phyloP scores from a whole-genome alignment of 192 early-diverging fungal genomes.

The Paraglomus occultum region DNA sequence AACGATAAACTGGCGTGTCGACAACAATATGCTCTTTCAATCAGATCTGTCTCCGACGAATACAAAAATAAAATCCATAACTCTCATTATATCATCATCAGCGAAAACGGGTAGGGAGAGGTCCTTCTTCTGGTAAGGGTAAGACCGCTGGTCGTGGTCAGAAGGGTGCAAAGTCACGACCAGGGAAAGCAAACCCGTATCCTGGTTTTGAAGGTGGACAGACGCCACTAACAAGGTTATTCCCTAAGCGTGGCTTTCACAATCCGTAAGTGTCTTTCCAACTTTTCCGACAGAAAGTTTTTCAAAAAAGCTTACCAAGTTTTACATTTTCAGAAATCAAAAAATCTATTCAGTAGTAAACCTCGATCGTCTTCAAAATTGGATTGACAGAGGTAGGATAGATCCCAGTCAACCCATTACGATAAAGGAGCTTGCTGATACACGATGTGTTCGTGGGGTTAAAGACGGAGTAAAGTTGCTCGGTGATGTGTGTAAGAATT shows the following conservation, averaged over 20 bases:
- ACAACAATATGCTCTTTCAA: too few relatives aligned
- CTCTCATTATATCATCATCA: not conserved
- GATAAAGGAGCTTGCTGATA: conserved; percentile 68
- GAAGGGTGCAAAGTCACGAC: conserved; percentile 86
- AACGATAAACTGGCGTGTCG: too few relatives aligned
- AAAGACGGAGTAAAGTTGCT: conserved; percentile 88
- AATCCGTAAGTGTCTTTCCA: conserved; percentile 47
- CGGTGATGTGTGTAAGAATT: conserved; percentile 49
- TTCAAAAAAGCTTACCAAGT: not conserved
- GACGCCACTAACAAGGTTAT: conserved; percentile 73
- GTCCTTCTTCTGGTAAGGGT: conserved; percentile 84
- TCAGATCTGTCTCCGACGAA: too few relatives aligned
- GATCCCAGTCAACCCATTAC: conserved; percentile 80
- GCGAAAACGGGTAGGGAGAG: conserved; percentile 67
- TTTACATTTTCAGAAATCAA: conserved; percentile 42
- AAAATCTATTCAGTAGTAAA: conserved; percentile 72
- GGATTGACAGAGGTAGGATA: conserved; percentile 82
- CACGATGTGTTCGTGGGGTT: conserved; percentile 66
- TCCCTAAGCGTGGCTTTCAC: conserved; percentile 86
- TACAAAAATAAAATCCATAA: too few relatives aligned
- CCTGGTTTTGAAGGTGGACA: conserved; percentile 95
- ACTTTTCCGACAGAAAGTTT: not conserved
- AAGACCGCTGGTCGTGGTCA: conserved; percentile 88
- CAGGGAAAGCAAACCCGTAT: conserved; percentile 70
- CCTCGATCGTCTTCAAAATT: conserved; percentile 89